Percentiles rank a stretch among this genome's conserved stretches.
Conservation (phyloP, 2,329 filamentous ascomycete species). For the Clarireedia monteithiana region DNA sequence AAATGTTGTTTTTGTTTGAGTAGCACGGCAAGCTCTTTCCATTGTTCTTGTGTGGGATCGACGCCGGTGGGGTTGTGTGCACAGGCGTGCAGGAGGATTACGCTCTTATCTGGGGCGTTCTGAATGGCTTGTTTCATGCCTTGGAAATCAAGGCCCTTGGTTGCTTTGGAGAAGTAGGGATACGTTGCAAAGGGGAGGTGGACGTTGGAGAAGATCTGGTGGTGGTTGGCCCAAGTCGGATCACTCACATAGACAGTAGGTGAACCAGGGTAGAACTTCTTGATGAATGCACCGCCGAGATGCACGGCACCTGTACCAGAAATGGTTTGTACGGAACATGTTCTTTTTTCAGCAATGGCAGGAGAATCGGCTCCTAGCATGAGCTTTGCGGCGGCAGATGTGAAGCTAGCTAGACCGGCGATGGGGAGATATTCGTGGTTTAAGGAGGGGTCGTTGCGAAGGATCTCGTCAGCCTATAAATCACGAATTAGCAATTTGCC, state of each 20-base stretch:
- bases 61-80: constrained; percentile 98
- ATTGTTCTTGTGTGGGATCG: constrained; percentile 88
- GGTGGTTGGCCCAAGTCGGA: constrained; percentile 98
- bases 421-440: constrained; percentile 99
- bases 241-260: constrained; percentile 83
- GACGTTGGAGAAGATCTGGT: constrained; percentile 96
- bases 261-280: constrained; percentile 76
- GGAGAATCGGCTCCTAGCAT: constrained; percentile 74
- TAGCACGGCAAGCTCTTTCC: constrained; percentile 77
- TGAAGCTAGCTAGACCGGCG: constrained; percentile 78
- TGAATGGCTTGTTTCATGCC: constrained; percentile 72
- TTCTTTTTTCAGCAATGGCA: constrained; percentile 75
- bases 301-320: constrained; percentile 95
- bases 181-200: constrained; percentile 70
- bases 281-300: constrained; percentile 85
- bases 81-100: constrained; percentile 90
- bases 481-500: not conserved
- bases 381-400: constrained; percentile 81
- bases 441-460: constrained; percentile 79
- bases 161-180: constrained; percentile 87
- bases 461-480: constrained; percentile 75
- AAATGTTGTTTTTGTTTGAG: constrained; percentile 77
- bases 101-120: constrained; percentile 66
- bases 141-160: constrained; percentile 84
- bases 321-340: constrained; percentile 82